Percentiles rank a stretch among this genome's conserved stretches.
Conservation (phyloP, 2,329 filamentous ascomycete species). For the Exserohilum turcica region DNA sequence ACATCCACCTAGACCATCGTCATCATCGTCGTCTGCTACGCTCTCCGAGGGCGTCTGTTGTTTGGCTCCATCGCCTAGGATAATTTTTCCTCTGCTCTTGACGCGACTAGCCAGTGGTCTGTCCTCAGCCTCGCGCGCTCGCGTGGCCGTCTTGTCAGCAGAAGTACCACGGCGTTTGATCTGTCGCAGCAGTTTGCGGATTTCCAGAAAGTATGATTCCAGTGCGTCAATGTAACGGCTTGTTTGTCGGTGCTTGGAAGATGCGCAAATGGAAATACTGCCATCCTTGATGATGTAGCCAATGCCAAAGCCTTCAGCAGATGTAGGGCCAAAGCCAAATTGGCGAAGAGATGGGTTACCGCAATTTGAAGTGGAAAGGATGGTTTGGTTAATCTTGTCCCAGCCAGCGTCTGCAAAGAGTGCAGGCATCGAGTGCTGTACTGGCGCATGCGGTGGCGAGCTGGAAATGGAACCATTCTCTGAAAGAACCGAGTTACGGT, state of each 20-base stretch:
- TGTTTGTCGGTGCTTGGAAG: slow-evolving; percentile 92
- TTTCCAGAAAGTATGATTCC: slow-evolving; percentile 88
- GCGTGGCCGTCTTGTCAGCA: slow-evolving; percentile 59
- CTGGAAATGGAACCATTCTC: slow-evolving; percentile 54
- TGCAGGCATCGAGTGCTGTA: slow-evolving; percentile 65
- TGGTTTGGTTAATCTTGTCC: slow-evolving; percentile 94
- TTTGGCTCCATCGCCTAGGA: slow-evolving; percentile 64
- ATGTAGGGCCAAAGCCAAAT: slow-evolving; percentile 95
- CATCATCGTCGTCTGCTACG: slow-evolving; percentile 74
- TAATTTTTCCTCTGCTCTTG: slow-evolving; percentile 75
- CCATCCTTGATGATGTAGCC: slow-evolving; percentile 99
- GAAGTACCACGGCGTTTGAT: slow-evolving; percentile 62
- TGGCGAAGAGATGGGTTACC: slow-evolving; percentile 93
- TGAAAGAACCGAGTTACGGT: slow-evolving; percentile 58
- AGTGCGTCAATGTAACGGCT: slow-evolving; percentile 86
- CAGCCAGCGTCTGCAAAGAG: slow-evolving; percentile 89
- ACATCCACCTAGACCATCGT: slow-evolving; percentile 93
- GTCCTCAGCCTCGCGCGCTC: slow-evolving; percentile 67
- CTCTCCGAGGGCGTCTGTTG: slow-evolving; percentile 65
- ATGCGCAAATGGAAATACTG: slow-evolving; percentile 85
- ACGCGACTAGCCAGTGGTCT: slow-evolving; percentile 55
- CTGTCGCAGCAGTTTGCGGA: slow-evolving; percentile 79
- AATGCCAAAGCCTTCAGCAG: slow-evolving; percentile 92
- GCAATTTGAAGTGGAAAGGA: slow-evolving; percentile 97
- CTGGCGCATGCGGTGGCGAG: slow-evolving; percentile 60